phyloP scores from a whole-genome alignment of 805 yeast genomes.

The Clavispora vitiphila region DNA sequence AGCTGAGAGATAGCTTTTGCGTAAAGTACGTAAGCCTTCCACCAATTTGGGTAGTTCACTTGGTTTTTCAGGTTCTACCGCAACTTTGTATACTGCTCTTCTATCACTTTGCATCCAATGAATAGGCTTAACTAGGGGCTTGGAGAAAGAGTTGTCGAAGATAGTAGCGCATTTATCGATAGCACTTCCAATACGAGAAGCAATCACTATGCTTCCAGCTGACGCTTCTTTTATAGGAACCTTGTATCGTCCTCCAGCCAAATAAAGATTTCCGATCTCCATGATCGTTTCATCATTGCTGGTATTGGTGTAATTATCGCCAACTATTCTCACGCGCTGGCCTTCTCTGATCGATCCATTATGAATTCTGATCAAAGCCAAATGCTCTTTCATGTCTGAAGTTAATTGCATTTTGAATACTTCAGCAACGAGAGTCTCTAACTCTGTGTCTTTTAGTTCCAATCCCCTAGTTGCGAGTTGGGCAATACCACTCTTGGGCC shows the following conservation, averaged over 20 bases:
- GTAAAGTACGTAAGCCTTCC: conserved; percentile 61
- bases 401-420: conserved; percentile 52
- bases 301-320: conserved; percentile 47
- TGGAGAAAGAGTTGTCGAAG: conserved; percentile 18
- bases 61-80: conserved; percentile 77
- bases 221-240: conserved; percentile 48
- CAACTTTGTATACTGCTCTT: conserved; percentile 68
- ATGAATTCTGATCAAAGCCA: conserved; percentile 56
- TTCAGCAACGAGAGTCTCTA: conserved; percentile 15
- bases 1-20: conserved; percentile 61
- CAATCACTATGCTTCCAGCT: conserved; percentile 64
- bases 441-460: background rate
- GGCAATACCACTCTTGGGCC: background rate
- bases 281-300: conserved; percentile 48
- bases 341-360: conserved; percentile 55
- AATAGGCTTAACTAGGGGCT: conserved; percentile 21
- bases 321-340: conserved; percentile 48
- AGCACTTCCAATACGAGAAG: conserved; percentile 57
- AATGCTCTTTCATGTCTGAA: conserved; percentile 47
- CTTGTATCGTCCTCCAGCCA: conserved; percentile 70
- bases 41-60: conserved; percentile 70
- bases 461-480: background rate
- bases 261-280: conserved; percentile 37
- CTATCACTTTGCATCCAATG: conserved; percentile 40
- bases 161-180: conserved; percentile 62